Base-by-base conservation (phyloP, 176 grass and related monocot genomes). In the Eremochloa ophiuroides region DNA sequence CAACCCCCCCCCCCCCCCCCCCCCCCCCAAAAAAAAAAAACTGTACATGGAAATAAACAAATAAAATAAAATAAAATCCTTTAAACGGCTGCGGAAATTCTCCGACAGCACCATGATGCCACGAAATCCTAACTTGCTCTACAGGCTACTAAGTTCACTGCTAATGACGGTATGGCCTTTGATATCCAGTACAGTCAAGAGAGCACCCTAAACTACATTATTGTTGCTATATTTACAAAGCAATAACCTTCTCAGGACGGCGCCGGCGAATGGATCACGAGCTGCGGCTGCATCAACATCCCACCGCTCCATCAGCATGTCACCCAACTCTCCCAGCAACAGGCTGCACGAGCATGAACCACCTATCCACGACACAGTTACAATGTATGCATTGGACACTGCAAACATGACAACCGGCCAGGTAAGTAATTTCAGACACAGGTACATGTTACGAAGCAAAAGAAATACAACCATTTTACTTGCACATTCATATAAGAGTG, bases 121-220 rank as follows among this genome's bases (percentile, higher is more conserved):
- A 34, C 42, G 25, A 18, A 10, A 20, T 80, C 8, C 62, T 68
- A 51, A 53, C 30, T 68, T 38, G n/a, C 17, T 55, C 23, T 80
- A 56, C 33, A 80, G 33, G 46, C 33, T 80, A 59, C 23, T n/a
- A 80, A 69, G 42, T 9, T 35, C 12, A 47, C n/a, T 13, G 48
- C 48, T n/a, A 37, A 79, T 5, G 44, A 14, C 31, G 50, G 22
- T 11, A 67, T 53, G 13, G 2, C 13, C 51, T 39, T 53, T 69
- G 46, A 34, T 12, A 74, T 68, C 50, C 74, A 55, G 16, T 74
- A 71, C 26, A 81, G 63, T 53, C 63, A 81, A 70, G 65, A 31
- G 53, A 48, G 10, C 41, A 55, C 9, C 73, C 73, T 82, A 69
- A 62, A 62, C 58, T 68, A 81, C 48, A 50, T 73, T 73, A 22